A percentile compares a stretch with the other conserved stretches of the same genome.
Conservation (phyloP, 164 flowering plant genomes). For the Warburgia ugandensis region DNA sequence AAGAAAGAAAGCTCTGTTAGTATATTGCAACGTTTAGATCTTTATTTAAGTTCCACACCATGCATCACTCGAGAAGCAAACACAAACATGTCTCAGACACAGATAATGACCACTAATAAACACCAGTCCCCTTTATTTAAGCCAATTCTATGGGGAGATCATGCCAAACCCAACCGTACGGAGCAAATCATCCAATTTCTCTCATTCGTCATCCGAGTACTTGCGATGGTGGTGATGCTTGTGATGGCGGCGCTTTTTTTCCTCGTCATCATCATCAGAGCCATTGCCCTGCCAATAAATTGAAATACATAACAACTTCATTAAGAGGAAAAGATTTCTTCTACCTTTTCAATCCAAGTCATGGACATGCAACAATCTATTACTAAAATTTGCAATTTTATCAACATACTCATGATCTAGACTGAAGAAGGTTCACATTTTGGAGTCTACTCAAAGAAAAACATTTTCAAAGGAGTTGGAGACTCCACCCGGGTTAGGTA, state of each 20-base stretch:
- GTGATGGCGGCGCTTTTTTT: conserved; percentile 16
- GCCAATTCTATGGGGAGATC: not conserved
- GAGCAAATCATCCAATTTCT: not conserved
- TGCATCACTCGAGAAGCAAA: not conserved
- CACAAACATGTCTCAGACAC: not conserved
- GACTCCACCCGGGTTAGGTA: no score
- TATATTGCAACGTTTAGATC: conserved; percentile 2
- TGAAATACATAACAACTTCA: not conserved
- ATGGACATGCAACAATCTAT: no score
- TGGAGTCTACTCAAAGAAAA: no score
- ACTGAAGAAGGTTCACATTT: no score
- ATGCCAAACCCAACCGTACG: not conserved
- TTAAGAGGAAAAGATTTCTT: no score
- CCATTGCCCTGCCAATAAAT: conserved; percentile 7
- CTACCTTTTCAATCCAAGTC: no score
- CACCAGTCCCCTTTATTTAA: conserved; percentile 2
- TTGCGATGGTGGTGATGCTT: conserved; percentile 24
- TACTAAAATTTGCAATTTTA: no score
- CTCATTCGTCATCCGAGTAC: conserved; percentile 22
- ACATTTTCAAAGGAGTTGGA: no score
- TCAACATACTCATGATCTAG: no score
- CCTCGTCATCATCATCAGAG: conserved; percentile 28
- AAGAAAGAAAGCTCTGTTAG: no score
- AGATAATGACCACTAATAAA: not conserved
- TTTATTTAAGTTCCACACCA: conserved; percentile 5